Evolutionary conservation across 352 stramenopile genomes (phyloP).

Genomic region (Phytophthora macrochlamydospora): DNA sequence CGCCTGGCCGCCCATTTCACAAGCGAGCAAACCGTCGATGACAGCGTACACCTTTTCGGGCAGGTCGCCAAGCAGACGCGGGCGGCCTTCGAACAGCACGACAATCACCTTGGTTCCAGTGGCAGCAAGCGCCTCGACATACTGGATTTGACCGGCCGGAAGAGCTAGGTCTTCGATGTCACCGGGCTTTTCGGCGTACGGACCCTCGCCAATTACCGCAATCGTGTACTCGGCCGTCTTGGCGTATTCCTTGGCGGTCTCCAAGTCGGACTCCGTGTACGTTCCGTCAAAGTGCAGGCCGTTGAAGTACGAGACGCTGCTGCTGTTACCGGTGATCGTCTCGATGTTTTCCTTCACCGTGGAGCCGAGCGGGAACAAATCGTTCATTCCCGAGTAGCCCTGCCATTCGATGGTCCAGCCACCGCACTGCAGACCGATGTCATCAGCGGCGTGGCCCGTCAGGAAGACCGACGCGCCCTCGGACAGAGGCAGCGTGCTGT

Average conservation of each 20-base stretch:
- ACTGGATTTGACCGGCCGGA: conserved; percentile 48
- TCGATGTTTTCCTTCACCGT: conserved; percentile 49
- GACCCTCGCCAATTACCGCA: conserved; percentile 33
- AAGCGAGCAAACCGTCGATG: conserved; percentile 64
- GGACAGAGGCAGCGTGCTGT: conserved; percentile 11
- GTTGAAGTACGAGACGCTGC: conserved; percentile 45
- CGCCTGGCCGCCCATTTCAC: conserved; percentile 64
- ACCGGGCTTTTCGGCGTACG: conserved; percentile 61
- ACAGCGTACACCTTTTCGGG: conserved; percentile 56
- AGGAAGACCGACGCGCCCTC: conserved; percentile 15
- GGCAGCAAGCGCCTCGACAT: conserved; percentile 54
- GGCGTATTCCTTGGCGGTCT: conserved; percentile 14
- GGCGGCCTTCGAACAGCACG: conserved; percentile 69
- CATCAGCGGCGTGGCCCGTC: conserved; percentile 43
- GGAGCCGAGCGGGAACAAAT: conserved; percentile 43
- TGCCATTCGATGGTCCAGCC: conserved; percentile 84
- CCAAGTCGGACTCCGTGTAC: conserved; percentile 31
- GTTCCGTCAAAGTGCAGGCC: conserved; percentile 43
- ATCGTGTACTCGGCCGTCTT: conserved; percentile 19
- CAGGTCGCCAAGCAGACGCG: conserved; percentile 56
- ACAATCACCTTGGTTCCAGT: conserved; percentile 72
- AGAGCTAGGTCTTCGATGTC: conserved; percentile 63
- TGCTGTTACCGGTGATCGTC: conserved; percentile 5
- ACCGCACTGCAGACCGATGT: conserved; percentile 63
- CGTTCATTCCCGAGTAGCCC: conserved; percentile 50